Evolutionary conservation across 2,329 filamentous ascomycete genomes (phyloP).

Genomic region (Monilinia fructigena): DNA sequence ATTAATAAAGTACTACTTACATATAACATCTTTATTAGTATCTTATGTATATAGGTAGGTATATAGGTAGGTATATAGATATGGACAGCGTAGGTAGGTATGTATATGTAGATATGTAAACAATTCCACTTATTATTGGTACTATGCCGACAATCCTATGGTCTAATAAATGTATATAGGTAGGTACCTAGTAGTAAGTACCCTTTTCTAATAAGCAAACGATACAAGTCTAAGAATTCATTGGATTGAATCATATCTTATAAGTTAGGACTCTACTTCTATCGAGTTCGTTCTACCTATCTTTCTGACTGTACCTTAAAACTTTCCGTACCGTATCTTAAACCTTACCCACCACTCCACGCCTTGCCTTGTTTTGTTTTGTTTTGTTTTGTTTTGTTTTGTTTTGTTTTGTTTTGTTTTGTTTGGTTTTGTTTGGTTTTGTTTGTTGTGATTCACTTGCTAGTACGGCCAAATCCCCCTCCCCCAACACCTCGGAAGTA

Average conservation of each 20-base stretch:
- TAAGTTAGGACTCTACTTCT: no score
- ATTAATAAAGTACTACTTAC: neutral
- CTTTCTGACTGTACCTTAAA: neutral
- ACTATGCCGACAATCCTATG: no score
- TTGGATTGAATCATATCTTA: neutral
- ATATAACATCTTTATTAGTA: no score
- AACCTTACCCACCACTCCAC: no score
- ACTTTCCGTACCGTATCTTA: neutral
- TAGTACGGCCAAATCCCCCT: neutral
- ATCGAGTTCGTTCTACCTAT: no score
- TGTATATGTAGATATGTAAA: neutral
- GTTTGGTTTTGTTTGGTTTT: neutral
- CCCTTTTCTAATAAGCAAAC: no score
- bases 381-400: neutral
- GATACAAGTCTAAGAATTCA: neutral
- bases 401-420: neutral
- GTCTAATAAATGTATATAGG: no score
- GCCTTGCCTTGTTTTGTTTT: neutral
- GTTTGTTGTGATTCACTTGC: constrained; percentile 6
- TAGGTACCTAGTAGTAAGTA: no score
- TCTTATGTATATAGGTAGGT: no score
- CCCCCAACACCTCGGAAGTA: constrained; percentile 6
- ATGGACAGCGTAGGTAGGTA: no score
- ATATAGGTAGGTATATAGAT: no score
- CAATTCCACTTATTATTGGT: no score